Conservation (phyloP, 441 rosid genomes). For the Manihot esculenta region DNA sequence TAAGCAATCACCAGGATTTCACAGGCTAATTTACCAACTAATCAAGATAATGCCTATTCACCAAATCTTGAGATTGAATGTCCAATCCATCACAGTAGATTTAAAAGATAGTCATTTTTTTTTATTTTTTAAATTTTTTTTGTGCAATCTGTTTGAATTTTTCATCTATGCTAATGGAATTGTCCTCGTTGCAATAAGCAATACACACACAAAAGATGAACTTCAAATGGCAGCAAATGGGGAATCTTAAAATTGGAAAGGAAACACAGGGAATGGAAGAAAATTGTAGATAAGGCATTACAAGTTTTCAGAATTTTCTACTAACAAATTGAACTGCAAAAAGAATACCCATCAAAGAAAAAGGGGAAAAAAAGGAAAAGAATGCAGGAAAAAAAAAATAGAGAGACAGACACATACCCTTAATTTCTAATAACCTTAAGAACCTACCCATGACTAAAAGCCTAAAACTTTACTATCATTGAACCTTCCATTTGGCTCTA, state of each 20-base stretch:
- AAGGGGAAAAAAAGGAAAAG: slow-evolving; percentile 28
- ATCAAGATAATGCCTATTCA: neutral
- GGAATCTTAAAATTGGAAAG: neutral
- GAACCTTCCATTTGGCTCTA: slow-evolving; percentile 32
- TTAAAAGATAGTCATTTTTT: too few species aligned
- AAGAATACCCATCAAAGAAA: slow-evolving; percentile 39
- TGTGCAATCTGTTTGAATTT: too few species aligned
- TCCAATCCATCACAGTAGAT: neutral
- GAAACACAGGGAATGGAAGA: neutral
- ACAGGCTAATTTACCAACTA: neutral
- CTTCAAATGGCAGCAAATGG: neutral
- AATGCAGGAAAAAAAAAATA: too few species aligned
- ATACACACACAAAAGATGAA: neutral
- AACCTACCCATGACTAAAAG: slow-evolving; percentile 30
- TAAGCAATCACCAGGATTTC: neutral
- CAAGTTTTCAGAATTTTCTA: slow-evolving; percentile 36
- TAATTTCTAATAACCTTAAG: slow-evolving; percentile 25
- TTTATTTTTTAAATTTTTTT: too few species aligned
- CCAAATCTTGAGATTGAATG: neutral
- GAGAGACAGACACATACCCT: slow-evolving; percentile 27
- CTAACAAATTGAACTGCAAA: slow-evolving; percentile 52
- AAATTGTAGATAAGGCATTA: slow-evolving; percentile 5
- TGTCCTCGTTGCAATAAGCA: too few species aligned
- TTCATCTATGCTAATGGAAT: too few species aligned
- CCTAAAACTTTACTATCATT: slow-evolving; percentile 34